Percentiles rank a stretch among this genome's conserved stretches.
phyloP scores from a whole-genome alignment of 805 yeast species.

The Candida schatavii region DNA sequence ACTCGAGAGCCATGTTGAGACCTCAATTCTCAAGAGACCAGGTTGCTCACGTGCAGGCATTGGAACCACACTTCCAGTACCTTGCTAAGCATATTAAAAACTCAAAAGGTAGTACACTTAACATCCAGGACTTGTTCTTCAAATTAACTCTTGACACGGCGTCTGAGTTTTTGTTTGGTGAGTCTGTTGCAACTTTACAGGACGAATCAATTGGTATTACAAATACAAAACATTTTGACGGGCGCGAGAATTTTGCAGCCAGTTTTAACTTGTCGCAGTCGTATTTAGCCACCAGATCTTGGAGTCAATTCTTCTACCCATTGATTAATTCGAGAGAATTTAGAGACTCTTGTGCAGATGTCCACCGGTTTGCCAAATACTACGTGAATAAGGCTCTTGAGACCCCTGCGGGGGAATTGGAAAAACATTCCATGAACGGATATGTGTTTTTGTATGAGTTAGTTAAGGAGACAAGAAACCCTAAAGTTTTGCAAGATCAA shows the following conservation, averaged over 20 bases:
- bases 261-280: conserved; percentile 33
- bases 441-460: conserved; percentile 38
- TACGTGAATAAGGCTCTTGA: conserved; percentile 31
- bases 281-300: conserved; percentile 33
- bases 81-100: conserved; percentile 23
- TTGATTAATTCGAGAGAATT: conserved; percentile 27
- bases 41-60: conserved; percentile 30
- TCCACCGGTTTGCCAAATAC: conserved; percentile 28
- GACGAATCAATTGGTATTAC: conserved; percentile 26
- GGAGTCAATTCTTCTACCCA: conserved; percentile 26
- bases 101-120: conserved; percentile 24
- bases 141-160: conserved; percentile 39
- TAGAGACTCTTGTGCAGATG: conserved; percentile 25
- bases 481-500: conserved; percentile 34
- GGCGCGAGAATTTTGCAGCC: conserved; percentile 30
- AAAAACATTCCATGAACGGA: conserved; percentile 24
- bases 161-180: conserved; percentile 42
- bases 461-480: conserved; percentile 35
- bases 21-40: conserved; percentile 40
- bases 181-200: conserved; percentile 27
- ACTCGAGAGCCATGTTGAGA: conserved; percentile 33
- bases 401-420: conserved; percentile 26
- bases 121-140: conserved; percentile 33
- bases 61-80: conserved; percentile 29
- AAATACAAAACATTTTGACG: conserved; percentile 23